Base-by-base conservation (phyloP, 148 eudicot species). In the Camellia lanceoleosa region DNA sequence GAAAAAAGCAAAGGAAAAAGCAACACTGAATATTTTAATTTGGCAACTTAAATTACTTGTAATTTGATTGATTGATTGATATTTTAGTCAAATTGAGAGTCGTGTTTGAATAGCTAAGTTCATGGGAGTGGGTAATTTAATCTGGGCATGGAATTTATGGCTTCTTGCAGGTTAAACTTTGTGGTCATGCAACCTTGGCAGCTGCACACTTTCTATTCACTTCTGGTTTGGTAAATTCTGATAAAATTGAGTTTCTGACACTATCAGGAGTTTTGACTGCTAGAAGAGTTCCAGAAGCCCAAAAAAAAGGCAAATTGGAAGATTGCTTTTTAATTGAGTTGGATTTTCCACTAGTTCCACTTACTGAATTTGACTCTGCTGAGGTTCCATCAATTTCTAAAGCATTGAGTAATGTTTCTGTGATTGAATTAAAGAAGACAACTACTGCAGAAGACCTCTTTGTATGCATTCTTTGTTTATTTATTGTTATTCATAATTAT, bases 171-270 rank as follows among this genome's bases (percentile, higher is more conserved):
- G 95, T 92, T 4, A 55, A 87, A 70, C 87, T 95, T 18, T 95
- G 98, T 82, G 98, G 98, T 23, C 98, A 93, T 83, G 98, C 94
- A 80, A 92, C 98, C 58, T 83, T 95, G 82, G 98, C 98, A 52
- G 94, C 98, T 61, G 80, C 98, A 9, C 95, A 95, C 84, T 84
- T 85, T 75, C 92, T 94, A 52, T 95, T 92, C 73, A 60, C 90
- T 18, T 85, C 88, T 65, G 91, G 85, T 62, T 80, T 92, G 81
- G 93, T 90, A 60, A 83, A 84, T 16, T 82, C 85, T 4, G 76
- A 86, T 62, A 69, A 68, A 11, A 80, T 95, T 7, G 95, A 93
- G 83, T 95, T 87, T 75, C 90, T 84, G 19, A 95, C 98, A 5
- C 89, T 85, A 3, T 92, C 98, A 11, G 97, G 98, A 83, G 81